A percentile compares a stretch with the other conserved stretches of the same genome.
phyloP scores from a whole-genome alignment of 192 early-diverging fungal species.

The Mortierella hygrophila region DNA sequence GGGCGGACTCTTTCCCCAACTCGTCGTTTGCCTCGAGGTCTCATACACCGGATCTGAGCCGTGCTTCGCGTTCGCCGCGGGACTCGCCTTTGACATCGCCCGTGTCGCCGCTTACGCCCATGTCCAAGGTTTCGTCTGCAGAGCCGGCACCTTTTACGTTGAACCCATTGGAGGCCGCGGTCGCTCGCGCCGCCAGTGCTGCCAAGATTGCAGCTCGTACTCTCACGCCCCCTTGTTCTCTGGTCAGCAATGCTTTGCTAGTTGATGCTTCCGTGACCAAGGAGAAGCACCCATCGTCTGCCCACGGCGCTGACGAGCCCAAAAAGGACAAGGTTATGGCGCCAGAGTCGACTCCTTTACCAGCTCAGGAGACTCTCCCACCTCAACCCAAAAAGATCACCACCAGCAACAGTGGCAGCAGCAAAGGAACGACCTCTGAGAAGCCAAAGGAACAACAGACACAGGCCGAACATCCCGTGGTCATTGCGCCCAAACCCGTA shows the following conservation, averaged over 20 bases:
- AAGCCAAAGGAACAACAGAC: background rate
- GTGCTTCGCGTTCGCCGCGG: constrained; percentile 17
- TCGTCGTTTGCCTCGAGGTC: constrained; percentile 31
- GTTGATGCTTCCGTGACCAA: background rate
- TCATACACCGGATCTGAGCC: constrained; percentile 36
- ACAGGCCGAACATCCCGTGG: background rate
- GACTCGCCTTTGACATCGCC: constrained; percentile 33
- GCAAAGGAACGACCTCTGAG: background rate
- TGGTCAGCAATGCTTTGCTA: background rate
- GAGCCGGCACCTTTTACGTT: constrained; percentile 44
- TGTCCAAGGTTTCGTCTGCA: constrained; percentile 3
- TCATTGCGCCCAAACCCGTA: constrained; percentile 34
- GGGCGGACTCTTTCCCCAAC: constrained; percentile 52
- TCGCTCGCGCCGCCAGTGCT: constrained; percentile 33
- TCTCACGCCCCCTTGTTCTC: constrained; percentile 10
- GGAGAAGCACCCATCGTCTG: background rate
- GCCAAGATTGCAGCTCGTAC: constrained; percentile 41
- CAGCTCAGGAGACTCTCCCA: background rate
- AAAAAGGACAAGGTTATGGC: background rate
- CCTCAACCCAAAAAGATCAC: background rate
- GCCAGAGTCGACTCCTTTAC: background rate
- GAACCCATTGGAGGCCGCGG: constrained; percentile 36
- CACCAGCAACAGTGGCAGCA: background rate
- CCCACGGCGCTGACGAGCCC: background rate
- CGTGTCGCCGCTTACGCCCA: constrained; percentile 29